phyloP scores from a whole-genome alignment of 495 filamentous ascomycete species.

The Penicillium salamii region DNA sequence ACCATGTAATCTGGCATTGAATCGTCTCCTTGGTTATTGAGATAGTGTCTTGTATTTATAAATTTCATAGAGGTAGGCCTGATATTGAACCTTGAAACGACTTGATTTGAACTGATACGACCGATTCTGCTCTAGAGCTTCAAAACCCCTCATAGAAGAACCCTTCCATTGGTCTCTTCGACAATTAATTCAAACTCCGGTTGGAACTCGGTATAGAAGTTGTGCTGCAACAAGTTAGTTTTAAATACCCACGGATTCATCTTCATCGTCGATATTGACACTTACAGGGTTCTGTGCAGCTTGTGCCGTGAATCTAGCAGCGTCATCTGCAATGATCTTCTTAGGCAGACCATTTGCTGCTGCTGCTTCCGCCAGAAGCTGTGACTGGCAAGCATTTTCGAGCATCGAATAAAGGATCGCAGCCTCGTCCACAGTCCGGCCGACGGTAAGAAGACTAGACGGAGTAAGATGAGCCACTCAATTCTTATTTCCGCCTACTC shows the following conservation, averaged over 20 bases:
- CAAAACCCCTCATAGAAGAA: slow-evolving; percentile 33
- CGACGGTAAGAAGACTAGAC: slow-evolving; percentile 55
- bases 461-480: not conserved
- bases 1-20: not conserved
- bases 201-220: slow-evolving; percentile 47
- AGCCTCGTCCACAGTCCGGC: slow-evolving; percentile 62
- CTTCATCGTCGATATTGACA: not conserved
- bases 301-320: slow-evolving; percentile 39
- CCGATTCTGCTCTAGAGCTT: too few species aligned
- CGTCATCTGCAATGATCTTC: slow-evolving; percentile 46
- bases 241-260: not conserved
- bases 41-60: too few species aligned
- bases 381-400: slow-evolving; percentile 64
- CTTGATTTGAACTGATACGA: too few species aligned
- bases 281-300: slow-evolving; percentile 41
- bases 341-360: slow-evolving; percentile 54
- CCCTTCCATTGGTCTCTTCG: slow-evolving; percentile 41
- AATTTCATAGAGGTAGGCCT: too few species aligned
- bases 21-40: too few species aligned
- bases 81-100: too few species aligned
- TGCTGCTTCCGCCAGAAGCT: slow-evolving; percentile 63
- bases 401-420: slow-evolving; percentile 66
- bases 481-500: not conserved
- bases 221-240: slow-evolving; percentile 29
- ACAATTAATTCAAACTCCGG: slow-evolving; percentile 45